Conservation (phyloP, 768 basidiomycete species). For the Lanmaoa pseudosensibilis region DNA sequence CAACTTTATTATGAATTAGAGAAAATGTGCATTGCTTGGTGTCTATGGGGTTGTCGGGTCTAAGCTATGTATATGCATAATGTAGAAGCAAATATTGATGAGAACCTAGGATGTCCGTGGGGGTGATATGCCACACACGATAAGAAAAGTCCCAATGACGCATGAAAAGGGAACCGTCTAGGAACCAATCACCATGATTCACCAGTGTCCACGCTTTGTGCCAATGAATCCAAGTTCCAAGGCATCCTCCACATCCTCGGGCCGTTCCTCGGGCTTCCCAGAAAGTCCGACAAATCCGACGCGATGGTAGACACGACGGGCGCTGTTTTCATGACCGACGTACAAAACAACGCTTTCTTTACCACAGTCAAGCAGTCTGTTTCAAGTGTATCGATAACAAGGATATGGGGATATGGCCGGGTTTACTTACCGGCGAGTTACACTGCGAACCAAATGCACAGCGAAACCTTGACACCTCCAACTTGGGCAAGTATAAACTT, state of each 20-base stretch:
- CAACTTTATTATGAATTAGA: not conserved
- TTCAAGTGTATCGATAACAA: not conserved
- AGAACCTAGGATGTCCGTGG: not conserved
- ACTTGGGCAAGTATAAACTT: conserved; percentile 51
- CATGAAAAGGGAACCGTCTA: not conserved
- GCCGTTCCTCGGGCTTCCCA: conserved; percentile 32
- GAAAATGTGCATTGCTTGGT: not conserved
- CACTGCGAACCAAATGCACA: conserved; percentile 49
- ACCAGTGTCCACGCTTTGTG: conserved; percentile 55
- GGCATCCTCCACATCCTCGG: conserved; percentile 46
- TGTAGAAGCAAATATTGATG: not conserved
- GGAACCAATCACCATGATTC: conserved; percentile 5
- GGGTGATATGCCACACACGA: not conserved
- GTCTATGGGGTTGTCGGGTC: not conserved
- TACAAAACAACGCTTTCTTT: conserved; percentile 54
- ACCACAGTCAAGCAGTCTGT: conserved; percentile 41
- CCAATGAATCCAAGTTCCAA: conserved; percentile 55
- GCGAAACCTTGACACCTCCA: conserved; percentile 51
- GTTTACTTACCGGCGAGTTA: conserved; percentile 42
- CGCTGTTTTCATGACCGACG: conserved; percentile 52
- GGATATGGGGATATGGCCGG: not conserved
- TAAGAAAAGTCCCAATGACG: not conserved
- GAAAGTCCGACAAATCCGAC: conserved; percentile 52
- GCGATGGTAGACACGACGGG: conserved; percentile 52
- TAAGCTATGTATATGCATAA: not conserved